A percentile compares a stretch with the other conserved stretches of the same genome.
Evolutionary conservation across 768 basidiomycete species (phyloP).

Genomic region (Pleurotus tuber-regium): DNA sequence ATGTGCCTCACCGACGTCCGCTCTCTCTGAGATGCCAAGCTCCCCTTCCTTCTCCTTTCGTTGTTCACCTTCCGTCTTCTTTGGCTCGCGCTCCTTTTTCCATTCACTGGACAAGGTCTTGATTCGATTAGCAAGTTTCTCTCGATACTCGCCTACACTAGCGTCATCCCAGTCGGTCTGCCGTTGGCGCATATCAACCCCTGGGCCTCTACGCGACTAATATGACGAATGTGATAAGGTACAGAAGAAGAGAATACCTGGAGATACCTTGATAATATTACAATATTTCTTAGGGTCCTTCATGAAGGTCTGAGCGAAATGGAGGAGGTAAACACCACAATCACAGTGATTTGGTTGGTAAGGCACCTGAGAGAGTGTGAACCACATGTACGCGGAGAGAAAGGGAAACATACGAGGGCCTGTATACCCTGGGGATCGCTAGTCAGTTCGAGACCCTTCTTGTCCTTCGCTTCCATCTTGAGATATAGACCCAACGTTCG

Average conservation of each 20-base stretch:
- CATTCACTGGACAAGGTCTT: conserved; percentile 49
- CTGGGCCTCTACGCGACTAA: conserved; percentile 26
- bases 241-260: background rate
- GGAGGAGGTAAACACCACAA: conserved; percentile 90
- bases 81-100: conserved; percentile 41
- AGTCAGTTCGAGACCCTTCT: conserved; percentile 41
- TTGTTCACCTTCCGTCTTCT: conserved; percentile 31
- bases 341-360: conserved; percentile 87
- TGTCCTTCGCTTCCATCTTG: conserved; percentile 73
- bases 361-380: conserved; percentile 59
- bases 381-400: background rate
- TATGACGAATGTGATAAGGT: background rate
- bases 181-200: conserved; percentile 31
- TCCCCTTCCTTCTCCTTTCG: conserved; percentile 25
- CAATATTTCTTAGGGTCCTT: conserved; percentile 51
- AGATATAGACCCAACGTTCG: conserved; percentile 69
- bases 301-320: conserved; percentile 81
- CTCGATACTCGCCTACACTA: conserved; percentile 44
- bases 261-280: conserved; percentile 43
- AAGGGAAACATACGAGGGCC: conserved; percentile 43
- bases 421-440: conserved; percentile 43
- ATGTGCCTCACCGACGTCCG: background rate
- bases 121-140: conserved; percentile 41
- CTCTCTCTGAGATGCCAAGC: background rate
- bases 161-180: conserved; percentile 51